Evolutionary conservation across 192 early-diverging fungal species (phyloP).

Genomic region (Cladochytrium replicatum): DNA sequence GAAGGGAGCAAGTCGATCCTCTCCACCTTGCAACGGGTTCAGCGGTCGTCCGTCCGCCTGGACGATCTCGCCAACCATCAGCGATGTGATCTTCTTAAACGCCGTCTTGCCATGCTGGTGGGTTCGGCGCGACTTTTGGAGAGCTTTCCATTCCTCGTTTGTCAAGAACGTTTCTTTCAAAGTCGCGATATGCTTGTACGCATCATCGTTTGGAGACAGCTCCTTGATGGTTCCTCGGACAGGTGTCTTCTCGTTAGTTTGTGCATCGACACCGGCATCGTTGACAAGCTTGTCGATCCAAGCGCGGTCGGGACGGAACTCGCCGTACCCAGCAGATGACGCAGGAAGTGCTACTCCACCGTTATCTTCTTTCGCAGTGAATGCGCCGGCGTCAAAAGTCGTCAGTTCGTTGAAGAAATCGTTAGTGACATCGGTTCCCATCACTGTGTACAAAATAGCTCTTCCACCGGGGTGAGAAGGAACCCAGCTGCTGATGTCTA

Average conservation of each 20-base stretch:
- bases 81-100: not conserved
- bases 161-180: not conserved
- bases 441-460: conserved; percentile 19
- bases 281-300: conserved; percentile 17
- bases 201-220: not conserved
- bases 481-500: conserved; percentile 11
- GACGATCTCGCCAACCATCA: not conserved
- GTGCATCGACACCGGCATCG: conserved; percentile 22
- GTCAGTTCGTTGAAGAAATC: conserved; percentile 19
- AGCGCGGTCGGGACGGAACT: too few relatives aligned
- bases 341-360: conserved; percentile 1
- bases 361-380: conserved; percentile 1
- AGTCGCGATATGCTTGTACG: not conserved
- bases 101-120: not conserved
- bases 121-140: not conserved
- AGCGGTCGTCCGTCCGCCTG: not conserved
- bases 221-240: not conserved
- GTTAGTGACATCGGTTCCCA: conserved; percentile 23
- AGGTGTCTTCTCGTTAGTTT: not conserved
- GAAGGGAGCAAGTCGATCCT: not conserved
- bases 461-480: conserved; percentile 21
- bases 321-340: not conserved
- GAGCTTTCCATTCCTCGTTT: not conserved
- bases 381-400: not conserved
- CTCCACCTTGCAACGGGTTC: not conserved